Conservation (phyloP, 257 asterid species). For the Lycium ferocissimum region DNA sequence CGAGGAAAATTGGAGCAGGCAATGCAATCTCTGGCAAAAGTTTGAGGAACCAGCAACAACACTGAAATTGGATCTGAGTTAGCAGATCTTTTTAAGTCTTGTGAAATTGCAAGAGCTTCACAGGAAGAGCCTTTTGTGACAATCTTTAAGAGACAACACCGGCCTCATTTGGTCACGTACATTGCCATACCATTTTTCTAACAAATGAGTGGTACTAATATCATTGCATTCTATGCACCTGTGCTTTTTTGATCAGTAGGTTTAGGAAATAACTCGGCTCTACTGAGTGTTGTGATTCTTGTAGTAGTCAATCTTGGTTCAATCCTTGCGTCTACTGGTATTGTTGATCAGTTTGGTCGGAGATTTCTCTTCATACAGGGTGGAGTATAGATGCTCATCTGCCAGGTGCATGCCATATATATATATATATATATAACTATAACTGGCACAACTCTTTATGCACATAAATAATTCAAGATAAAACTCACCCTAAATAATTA, state of each 20-base stretch:
- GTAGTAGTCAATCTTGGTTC: slow-evolving; percentile 81
- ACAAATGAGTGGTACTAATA: slow-evolving; percentile 82
- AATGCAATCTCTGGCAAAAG: slow-evolving; percentile 63
- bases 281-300: slow-evolving; percentile 73
- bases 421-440: too few relatives aligned
- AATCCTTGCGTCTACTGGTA: slow-evolving; percentile 71
- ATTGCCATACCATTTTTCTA: slow-evolving; percentile 77
- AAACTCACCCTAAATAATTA: not conserved
- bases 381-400: slow-evolving; percentile 78
- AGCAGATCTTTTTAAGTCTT: slow-evolving; percentile 71
- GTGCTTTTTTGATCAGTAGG: slow-evolving; percentile 76
- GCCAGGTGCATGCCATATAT: slow-evolving; percentile 43
- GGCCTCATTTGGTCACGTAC: slow-evolving; percentile 79
- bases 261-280: slow-evolving; percentile 69
- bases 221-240: slow-evolving; percentile 90
- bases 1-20: slow-evolving; percentile 78
- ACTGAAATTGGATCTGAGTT: slow-evolving; percentile 63
- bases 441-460: not conserved
- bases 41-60: slow-evolving; percentile 64
- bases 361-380: slow-evolving; percentile 73
- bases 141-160: slow-evolving; percentile 66
- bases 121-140: slow-evolving; percentile 83
- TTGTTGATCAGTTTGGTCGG: slow-evolving; percentile 74
- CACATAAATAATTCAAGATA: not conserved
- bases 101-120: slow-evolving; percentile 64